Conservation (phyloP, 2,329 filamentous ascomycete genomes). For the Waltergamsia citrina region DNA sequence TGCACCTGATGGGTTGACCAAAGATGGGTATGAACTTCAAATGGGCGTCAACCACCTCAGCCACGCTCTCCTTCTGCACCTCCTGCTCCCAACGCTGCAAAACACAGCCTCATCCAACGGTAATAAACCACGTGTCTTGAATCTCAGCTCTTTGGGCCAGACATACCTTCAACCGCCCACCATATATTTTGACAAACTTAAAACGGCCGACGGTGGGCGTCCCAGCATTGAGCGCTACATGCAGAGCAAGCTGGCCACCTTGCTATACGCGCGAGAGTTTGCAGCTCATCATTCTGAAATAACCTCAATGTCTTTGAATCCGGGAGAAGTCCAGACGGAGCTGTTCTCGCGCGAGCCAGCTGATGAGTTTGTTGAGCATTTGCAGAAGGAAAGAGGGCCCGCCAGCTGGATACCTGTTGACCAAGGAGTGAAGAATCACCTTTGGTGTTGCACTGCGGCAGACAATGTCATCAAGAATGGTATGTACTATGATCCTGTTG, state of each 20-base stretch:
- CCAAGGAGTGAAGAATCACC: constrained; percentile 7
- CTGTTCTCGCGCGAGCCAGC: constrained; percentile 6
- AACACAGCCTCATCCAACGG: constrained; percentile 8
- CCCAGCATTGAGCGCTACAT: constrained; percentile 10
- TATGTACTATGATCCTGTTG: constrained; percentile 16
- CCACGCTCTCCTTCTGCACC: constrained; percentile 19
- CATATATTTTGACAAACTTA: constrained; percentile 13
- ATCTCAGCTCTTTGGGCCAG: neutral
- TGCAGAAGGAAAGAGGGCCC: neutral
- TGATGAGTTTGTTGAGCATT: neutral
- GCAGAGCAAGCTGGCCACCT: constrained; percentile 15
- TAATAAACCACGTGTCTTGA: constrained; percentile 3
- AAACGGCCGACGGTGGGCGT: constrained; percentile 8
- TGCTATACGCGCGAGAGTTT: constrained; percentile 12
- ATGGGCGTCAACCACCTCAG: constrained; percentile 24
- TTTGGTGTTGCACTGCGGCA: constrained; percentile 8
- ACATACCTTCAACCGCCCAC: neutral
- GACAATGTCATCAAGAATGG: constrained; percentile 11
- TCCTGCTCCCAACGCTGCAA: constrained; percentile 16
- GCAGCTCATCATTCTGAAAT: constrained; percentile 10
- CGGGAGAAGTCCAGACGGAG: constrained; percentile 13
- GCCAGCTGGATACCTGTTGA: neutral
- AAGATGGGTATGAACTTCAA: constrained; percentile 23
- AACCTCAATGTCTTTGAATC: constrained; percentile 10
- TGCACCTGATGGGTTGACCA: constrained; percentile 13